Evolutionary conservation across 106 monocot species (phyloP).

Genomic region (Allium sativum): DNA sequence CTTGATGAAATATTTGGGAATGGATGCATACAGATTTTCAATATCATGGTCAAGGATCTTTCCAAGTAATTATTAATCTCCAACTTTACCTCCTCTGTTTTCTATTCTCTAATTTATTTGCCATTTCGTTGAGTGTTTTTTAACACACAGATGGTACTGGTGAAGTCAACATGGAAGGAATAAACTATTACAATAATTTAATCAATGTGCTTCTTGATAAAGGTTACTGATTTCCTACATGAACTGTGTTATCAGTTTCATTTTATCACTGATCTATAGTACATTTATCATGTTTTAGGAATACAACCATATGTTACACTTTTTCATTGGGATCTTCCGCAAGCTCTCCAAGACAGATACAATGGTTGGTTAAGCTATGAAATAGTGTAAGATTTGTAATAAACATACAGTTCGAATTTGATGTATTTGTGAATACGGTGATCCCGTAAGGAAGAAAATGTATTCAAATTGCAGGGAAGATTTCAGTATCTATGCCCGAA

Average conservation of each 20-base stretch:
- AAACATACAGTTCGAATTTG: too few species aligned
- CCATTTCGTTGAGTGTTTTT: neutral
- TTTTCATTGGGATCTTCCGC: slow-evolving; percentile 75
- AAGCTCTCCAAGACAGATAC: slow-evolving; percentile 55
- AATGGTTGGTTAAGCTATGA: slow-evolving; percentile 51
- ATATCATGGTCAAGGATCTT: slow-evolving; percentile 65
- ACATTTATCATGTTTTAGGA: slow-evolving; percentile 17
- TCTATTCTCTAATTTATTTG: too few species aligned
- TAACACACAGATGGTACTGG: slow-evolving; percentile 49
- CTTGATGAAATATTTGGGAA: slow-evolving; percentile 53
- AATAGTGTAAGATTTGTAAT: slow-evolving; percentile 34
- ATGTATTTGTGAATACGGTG: too few species aligned
- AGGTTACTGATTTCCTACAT: slow-evolving; percentile 19
- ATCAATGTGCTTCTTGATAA: slow-evolving; percentile 43
- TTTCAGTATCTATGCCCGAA: slow-evolving; percentile 44
- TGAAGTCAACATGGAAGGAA: slow-evolving; percentile 49
- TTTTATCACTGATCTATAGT: neutral
- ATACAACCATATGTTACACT: slow-evolving; percentile 62
- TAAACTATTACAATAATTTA: slow-evolving; percentile 53
- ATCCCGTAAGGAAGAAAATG: too few species aligned
- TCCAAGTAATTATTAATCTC: slow-evolving; percentile 30
- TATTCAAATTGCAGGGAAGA: slow-evolving; percentile 32
- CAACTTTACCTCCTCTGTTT: neutral
- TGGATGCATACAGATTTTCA: slow-evolving; percentile 70
- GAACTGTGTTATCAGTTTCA: neutral